Evolutionary conservation across 305 asterid species (phyloP).

Genomic region (Petunia hybrid): DNA sequence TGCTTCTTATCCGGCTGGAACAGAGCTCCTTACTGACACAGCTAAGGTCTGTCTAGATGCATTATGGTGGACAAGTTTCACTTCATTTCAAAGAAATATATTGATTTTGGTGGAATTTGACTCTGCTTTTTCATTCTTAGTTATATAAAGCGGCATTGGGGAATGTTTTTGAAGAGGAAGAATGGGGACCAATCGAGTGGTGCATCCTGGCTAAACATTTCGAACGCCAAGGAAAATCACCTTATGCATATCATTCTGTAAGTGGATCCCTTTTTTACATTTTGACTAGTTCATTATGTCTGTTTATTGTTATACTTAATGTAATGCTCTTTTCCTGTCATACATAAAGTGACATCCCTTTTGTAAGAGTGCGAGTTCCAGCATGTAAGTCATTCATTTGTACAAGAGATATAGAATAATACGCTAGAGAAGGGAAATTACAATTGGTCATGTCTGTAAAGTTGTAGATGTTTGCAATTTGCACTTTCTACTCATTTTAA

Average conservation of each 20-base stretch:
- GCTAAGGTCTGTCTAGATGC: slow-evolving; percentile 57
- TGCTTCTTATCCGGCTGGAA: slow-evolving; percentile 94
- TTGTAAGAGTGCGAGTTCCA: background rate
- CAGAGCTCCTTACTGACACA: slow-evolving; percentile 85
- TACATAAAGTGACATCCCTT: background rate
- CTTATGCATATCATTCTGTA: slow-evolving; percentile 95
- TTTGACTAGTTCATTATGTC: background rate
- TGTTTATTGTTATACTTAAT: background rate
- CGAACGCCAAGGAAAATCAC: slow-evolving; percentile 93
- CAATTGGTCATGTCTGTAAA: background rate
- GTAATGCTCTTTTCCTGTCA: background rate
- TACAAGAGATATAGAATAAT: background rate
- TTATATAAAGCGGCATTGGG: slow-evolving; percentile 90
- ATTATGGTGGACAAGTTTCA: background rate
- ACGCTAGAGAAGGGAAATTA: background rate
- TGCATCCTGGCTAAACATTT: slow-evolving; percentile 87
- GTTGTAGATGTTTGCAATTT: background rate
- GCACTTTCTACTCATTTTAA: background rate
- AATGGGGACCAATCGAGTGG: slow-evolving; percentile 99
- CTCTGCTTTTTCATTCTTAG: slow-evolving; percentile 42
- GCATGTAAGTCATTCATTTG: background rate
- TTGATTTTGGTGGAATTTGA: slow-evolving; percentile 25
- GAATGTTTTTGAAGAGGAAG: slow-evolving; percentile 88
- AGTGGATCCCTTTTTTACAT: slow-evolving; percentile 45
- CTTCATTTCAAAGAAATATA: background rate